Evolutionary conservation across 2,329 filamentous ascomycete species (phyloP).

Genomic region (Trematosphaeria pertusa): DNA sequence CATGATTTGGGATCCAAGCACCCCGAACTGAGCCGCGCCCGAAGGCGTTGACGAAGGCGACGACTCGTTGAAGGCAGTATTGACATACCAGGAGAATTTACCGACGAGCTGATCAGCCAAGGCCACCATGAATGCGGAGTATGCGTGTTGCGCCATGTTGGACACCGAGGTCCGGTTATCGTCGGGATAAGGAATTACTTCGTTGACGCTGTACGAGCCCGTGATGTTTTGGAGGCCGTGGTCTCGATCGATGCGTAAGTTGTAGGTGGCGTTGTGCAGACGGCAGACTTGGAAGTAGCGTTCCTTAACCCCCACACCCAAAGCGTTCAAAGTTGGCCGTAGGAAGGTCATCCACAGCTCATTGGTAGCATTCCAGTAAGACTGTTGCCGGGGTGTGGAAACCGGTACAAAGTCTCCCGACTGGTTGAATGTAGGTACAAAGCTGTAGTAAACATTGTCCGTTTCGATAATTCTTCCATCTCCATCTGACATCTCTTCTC

Average conservation of each 20-base stretch:
- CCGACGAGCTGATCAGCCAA: slow-evolving; percentile 23
- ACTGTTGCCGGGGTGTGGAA: slow-evolving; percentile 16
- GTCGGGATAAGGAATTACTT: slow-evolving; percentile 10
- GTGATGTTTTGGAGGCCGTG: slow-evolving; percentile 21
- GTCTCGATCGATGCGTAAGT: slow-evolving; percentile 13
- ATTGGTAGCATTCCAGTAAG: slow-evolving; percentile 17
- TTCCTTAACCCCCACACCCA: slow-evolving; percentile 9
- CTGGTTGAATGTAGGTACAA: slow-evolving; percentile 17
- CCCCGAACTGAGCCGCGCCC: slow-evolving; percentile 15
- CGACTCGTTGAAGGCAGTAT: slow-evolving; percentile 1
- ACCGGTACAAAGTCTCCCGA: slow-evolving; percentile 10
- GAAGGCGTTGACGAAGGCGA: slow-evolving; percentile 1
- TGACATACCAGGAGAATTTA: slow-evolving; percentile 19
- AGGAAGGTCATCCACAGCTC: slow-evolving; percentile 24
- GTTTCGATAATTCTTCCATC: slow-evolving; percentile 6
- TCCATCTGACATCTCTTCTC: slow-evolving; percentile 11
- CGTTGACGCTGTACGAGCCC: slow-evolving; percentile 14
- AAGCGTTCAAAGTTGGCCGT: neutral
- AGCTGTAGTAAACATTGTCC: slow-evolving; percentile 20
- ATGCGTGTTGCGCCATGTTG: slow-evolving; percentile 26
- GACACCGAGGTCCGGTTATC: slow-evolving; percentile 6
- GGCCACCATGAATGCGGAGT: slow-evolving; percentile 25
- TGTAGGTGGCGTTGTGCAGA: slow-evolving; percentile 16
- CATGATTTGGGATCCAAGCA: slow-evolving; percentile 16
- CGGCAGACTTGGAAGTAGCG: slow-evolving; percentile 21